Evolutionary conservation across 1,139 yeast species (phyloP).

Genomic region (Diutina scorzettiae): DNA sequence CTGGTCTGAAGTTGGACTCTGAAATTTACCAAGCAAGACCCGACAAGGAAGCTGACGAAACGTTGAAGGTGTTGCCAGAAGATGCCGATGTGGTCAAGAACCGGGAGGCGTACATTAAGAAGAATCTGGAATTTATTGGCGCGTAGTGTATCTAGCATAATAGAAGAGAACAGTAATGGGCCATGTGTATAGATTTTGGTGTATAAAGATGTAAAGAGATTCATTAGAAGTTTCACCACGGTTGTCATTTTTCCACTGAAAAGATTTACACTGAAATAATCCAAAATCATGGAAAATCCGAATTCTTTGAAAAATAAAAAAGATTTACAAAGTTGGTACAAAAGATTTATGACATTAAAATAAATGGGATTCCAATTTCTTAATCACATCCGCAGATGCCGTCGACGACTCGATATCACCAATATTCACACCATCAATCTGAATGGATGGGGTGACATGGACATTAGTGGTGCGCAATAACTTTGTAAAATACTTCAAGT

Average conservation of each 20-base stretch:
- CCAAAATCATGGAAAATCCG: too few relatives aligned
- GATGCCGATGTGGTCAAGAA: not conserved
- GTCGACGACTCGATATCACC: constrained; percentile 2
- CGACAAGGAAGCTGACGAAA: constrained; percentile 4
- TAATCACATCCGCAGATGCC: not conserved
- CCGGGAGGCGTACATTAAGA: not conserved
- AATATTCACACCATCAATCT: constrained; percentile 40
- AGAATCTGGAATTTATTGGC: constrained; percentile 1
- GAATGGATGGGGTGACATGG: constrained; percentile 78
- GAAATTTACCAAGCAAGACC: constrained; percentile 3
- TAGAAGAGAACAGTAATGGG: not conserved
- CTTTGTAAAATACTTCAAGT: constrained; percentile 62
- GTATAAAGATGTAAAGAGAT: too few relatives aligned
- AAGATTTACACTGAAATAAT: too few relatives aligned
- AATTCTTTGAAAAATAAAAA: too few relatives aligned
- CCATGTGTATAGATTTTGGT: too few relatives aligned
- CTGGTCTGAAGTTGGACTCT: constrained; percentile 34
- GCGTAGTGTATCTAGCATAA: not conserved
- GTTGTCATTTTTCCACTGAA: too few relatives aligned
- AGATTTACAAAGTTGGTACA: too few relatives aligned
- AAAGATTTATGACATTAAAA: too few relatives aligned
- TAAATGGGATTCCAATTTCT: not conserved
- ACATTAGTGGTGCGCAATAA: constrained; percentile 68
- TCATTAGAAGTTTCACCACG: too few relatives aligned
- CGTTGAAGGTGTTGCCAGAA: constrained; percentile 2